Evolutionary conservation across 208 protist genomes (phyloP), one percentile per base, ranked within the genome.

Genomic region (Endotrypanum monterogeii): DNA sequence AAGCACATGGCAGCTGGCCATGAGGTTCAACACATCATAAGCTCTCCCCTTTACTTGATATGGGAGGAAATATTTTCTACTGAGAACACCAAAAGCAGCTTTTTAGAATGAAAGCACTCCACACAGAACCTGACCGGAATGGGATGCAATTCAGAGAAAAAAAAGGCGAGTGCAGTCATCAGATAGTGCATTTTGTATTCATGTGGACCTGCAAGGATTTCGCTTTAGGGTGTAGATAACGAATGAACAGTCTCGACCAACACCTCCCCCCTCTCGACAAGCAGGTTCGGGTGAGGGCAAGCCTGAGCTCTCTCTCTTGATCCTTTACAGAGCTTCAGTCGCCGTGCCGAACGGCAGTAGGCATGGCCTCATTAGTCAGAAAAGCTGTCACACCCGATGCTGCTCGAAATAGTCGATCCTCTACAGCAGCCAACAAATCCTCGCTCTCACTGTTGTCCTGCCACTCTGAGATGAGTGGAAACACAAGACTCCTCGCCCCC

Each of bases 351-450:
- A 16, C 39, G 11, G 44, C 30, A 35, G 54, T 39, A 25, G 61
- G 30, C 14, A 57, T 37, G n/a, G 66, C 63, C 63, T 76, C 70
- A 55, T 81, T 81, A 8, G 51, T 81, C 50, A 85, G 51, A 28
- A 78, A 48, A 8, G 89, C 93, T 5, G 90, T 83, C 62, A 82
- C 78, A 58, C 95, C 95, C 12, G 95, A 98, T 14, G 95, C 95
- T 4, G 95, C 93, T 46, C 95, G 91, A 69, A 97, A 97, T 1
- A 98, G 78, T 28, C 95, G 84, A 78, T 98, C 95, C 58, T 97
- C 91, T 9, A 98, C 89, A 12, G 95, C 93, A 4, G 58, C 88
- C 39, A 96, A 61, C 35, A 97, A 76, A 30, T 96, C 92, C 6
- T 52, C 58, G 56, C 91, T 78, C 3, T 68, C 78, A 3, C 37